Percentiles rank a stretch among this genome's conserved stretches.
These are phyloP conservation scores for Melampsora larici-populina DNA, from an alignment of 1,284 basidiomycete genomes.

Conservation along the genomic window DNA sequence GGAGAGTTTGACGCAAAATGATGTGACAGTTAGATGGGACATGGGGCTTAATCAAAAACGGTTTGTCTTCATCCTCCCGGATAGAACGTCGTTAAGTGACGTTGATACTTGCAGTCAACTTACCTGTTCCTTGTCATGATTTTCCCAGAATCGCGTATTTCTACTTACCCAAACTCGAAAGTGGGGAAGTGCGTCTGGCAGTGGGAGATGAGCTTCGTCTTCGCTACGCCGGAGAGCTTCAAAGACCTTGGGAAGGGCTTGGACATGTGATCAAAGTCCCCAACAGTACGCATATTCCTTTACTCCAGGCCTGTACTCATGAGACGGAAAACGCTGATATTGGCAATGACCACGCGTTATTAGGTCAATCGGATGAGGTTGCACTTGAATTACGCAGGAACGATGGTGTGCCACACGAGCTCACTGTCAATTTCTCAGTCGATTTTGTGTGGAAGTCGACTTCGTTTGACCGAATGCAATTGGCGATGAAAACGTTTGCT, in stretches of 20 bases:
- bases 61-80: neutral
- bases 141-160: conserved; percentile 77
- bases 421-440: conserved; percentile 89
- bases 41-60: conserved; percentile 95
- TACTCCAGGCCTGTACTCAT: conserved; percentile 47
- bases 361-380: conserved; percentile 96
- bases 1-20: conserved; percentile 96
- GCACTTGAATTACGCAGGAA: conserved; percentile 83
- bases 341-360: conserved; percentile 46
- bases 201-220: conserved; percentile 93
- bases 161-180: conserved; percentile 89
- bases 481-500: conserved; percentile 99
- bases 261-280: conserved; percentile 99
- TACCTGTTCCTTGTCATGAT: conserved; percentile 3
- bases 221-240: conserved; percentile 80
- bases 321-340: neutral
- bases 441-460: conserved; percentile 99
- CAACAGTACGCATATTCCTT: conserved; percentile 68
- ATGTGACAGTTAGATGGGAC: conserved; percentile 94
- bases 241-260: conserved; percentile 92
- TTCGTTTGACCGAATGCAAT: conserved; percentile 97
- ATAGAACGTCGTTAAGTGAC: neutral
- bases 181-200: conserved; percentile 91
- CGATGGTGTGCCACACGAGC: conserved; percentile 90
- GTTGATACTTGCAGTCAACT: neutral